phyloP scores from a whole-genome alignment of 495 filamentous ascomycete genomes.

The Aspergillus heteromorphus region DNA sequence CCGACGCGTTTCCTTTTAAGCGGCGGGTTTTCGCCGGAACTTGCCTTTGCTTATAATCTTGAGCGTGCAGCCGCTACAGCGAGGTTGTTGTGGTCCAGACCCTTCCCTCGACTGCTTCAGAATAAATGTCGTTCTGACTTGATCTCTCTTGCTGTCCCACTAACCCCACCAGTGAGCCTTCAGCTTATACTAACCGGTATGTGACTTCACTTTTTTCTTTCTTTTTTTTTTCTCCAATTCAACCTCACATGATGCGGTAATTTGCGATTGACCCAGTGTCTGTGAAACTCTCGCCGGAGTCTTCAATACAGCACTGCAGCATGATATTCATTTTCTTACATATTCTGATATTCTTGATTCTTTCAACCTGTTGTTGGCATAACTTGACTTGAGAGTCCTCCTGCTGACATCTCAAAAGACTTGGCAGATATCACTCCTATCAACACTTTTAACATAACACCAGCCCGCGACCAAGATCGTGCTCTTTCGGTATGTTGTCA shows the following conservation, averaged over 20 bases:
- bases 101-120: neutral
- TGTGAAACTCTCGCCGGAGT: constrained; percentile 84
- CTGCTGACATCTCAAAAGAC: constrained; percentile 30
- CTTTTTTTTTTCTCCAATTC: neutral
- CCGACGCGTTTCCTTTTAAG: constrained; percentile 17
- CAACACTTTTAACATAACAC: neutral
- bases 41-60: constrained; percentile 6
- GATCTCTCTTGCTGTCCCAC: neutral
- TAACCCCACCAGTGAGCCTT: neutral
- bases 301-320: constrained; percentile 64
- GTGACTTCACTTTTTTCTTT: constrained; percentile 5
- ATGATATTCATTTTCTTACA: constrained; percentile 97
- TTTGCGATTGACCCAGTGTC: constrained; percentile 89
- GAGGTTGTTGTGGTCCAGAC: neutral
- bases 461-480: neutral
- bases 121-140: neutral
- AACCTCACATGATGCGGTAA: constrained; percentile 78
- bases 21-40: constrained; percentile 9
- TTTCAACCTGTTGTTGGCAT: constrained; percentile 11
- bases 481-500: constrained; percentile 18
- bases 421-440: no score
- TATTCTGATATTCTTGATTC: constrained; percentile 67
- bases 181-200: constrained; percentile 19
- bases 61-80: neutral
- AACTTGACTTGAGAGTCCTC: constrained; percentile 1